Base-by-base conservation (phyloP, 306 rosid genomes). In the Prunus mume region DNA sequence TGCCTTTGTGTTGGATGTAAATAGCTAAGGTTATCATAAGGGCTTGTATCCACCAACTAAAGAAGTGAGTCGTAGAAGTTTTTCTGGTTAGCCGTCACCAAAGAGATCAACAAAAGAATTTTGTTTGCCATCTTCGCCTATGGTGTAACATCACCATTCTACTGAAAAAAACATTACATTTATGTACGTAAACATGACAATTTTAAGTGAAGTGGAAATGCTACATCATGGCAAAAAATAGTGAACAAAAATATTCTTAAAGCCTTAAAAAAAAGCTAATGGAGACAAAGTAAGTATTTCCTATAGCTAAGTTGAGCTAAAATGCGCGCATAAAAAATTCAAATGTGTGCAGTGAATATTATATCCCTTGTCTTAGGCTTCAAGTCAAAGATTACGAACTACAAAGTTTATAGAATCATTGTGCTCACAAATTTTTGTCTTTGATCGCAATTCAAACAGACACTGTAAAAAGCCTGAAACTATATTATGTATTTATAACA, bases 361-460 rank as follows among this genome's bases (percentile, higher is more conserved):
- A 64, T 68, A 74, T 3, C n/a, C 19, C 80, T 75, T 72, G 61
- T 74, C 83, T 83, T 75, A n/a, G 73, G 78, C 80, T 55, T 79
- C 54, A 83, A 83, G 83, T 79, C 80, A 83, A 78, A 82, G 68
- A 79, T 70, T 79, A 47, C 76, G 76, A 71, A 65, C 32, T 69
- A 70, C 67, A 75, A 75, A 65, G 80, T 45, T 67, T 19, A 25
- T 12, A 32, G 71, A 79, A 79, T 78, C 47, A 83, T 78, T 74
- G 57, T 75, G 69, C 81, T 75, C 86, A 50, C 80, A 57, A 65
- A 14, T 49, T 54, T 51, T 70, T 66, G 70, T 70, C 76, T 78
- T 69, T 69, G 50, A 62, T 43, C 41, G 71, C 76, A 68, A 80
- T 68, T 50, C 61, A 51, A 41, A 69, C 52, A 69, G 77, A 32